Base-by-base conservation (phyloP, 257 asterid genomes). In the Asclepias syriaca region DNA sequence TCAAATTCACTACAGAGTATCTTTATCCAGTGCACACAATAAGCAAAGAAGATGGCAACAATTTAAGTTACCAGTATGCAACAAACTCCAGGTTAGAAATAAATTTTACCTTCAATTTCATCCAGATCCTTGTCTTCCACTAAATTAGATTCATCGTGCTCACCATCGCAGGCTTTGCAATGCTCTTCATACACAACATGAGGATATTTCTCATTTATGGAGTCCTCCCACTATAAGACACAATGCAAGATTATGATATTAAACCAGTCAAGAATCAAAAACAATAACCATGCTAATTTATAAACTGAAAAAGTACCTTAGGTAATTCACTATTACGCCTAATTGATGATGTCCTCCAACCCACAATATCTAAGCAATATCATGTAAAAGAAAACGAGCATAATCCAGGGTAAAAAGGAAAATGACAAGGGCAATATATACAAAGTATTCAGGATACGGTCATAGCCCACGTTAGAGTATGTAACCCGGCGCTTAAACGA, bases 341-440 rank as follows among this genome's bases (percentile, higher is more conserved):
- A 48, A 95, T 90, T 61, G 98, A 95, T 21, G 99, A 90, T 69
- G 99, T 95, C 84, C 99, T 86, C 98, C 99, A 95, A 40, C 99
- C 99, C 59, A 95, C 99, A 73, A 95, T 92, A 83, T 92, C 99
- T 95, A 75, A 70, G 69, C 22, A 80, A 66, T 16, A 75, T 57
- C 58, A 58, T 69, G 78, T 82, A 56, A 74, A 87, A 79, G 93
- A 81, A 82, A 67, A 85, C 82, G 74, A 82, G 60, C 19, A 37
- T 4, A 65, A 29, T 60, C 50, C 32, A 16, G 2, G 2, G 16
- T n/a, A 65, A 76, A 27, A 10, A 49, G 61, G 29, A 43, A 37
- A 39, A 22, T 15, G 27, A 34, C 22, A 29, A 37, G 49, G 27
- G 68, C 34, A 39, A 50, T n/a, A 64, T 65, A 40, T 72, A 70